Percentiles rank a stretch among this genome's conserved stretches.
phyloP scores from a whole-genome alignment of 2,329 filamentous ascomycete species.

The Diaporthe sp. region DNA sequence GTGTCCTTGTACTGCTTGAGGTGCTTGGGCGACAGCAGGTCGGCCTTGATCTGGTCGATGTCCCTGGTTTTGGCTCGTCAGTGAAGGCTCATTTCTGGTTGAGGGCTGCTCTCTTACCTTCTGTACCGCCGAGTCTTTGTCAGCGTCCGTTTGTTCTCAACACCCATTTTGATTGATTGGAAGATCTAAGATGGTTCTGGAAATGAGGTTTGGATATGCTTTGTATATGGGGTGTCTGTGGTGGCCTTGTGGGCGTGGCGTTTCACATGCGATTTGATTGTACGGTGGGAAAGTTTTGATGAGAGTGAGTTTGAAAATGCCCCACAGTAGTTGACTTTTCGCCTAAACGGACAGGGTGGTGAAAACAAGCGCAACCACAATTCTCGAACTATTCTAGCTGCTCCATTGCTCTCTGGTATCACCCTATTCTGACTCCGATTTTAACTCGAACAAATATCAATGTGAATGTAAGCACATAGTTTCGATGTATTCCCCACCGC shows the following conservation, averaged over 20 bases:
- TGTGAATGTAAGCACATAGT: not conserved
- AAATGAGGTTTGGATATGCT: not conserved
- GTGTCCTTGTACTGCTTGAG: slow-evolving; percentile 82
- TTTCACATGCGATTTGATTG: slow-evolving; percentile 36
- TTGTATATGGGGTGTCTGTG: not conserved
- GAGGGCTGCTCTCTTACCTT: slow-evolving; percentile 63
- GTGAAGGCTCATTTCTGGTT: slow-evolving; percentile 19
- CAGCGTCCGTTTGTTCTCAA: slow-evolving; percentile 74
- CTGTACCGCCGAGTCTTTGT: slow-evolving; percentile 81
- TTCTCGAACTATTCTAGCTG: not conserved
- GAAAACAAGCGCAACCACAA: not conserved
- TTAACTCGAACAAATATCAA: not conserved
- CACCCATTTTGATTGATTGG: slow-evolving; percentile 69
- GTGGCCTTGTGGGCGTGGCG: slow-evolving; percentile 16
- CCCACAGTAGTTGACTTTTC: not conserved
- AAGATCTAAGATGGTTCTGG: not conserved
- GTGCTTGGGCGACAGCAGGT: slow-evolving; percentile 83
- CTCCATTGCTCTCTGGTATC: not conserved
- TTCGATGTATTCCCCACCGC: not conserved
- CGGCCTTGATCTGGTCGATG: slow-evolving; percentile 90
- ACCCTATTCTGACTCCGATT: not conserved
- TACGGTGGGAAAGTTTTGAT: slow-evolving; percentile 36
- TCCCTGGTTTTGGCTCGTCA: slow-evolving; percentile 68
- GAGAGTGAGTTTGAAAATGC: slow-evolving; percentile 9
- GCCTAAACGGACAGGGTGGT: slow-evolving; percentile 16